Evolutionary conservation across 768 basidiomycete genomes (phyloP).

Genomic region (Termitomyces sp.): DNA sequence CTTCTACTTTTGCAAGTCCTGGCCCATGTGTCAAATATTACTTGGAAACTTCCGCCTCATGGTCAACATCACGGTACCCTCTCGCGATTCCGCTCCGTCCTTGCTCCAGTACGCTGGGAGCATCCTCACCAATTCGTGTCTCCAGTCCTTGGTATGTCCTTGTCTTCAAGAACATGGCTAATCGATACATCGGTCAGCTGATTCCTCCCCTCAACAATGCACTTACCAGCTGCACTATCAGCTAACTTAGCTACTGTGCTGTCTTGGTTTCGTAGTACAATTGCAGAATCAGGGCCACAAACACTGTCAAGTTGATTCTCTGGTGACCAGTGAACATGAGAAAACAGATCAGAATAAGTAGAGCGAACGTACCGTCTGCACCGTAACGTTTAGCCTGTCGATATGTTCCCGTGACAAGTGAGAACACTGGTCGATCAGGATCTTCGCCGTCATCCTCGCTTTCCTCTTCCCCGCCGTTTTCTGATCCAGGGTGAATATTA

Average conservation of each 20-base stretch:
- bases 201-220: too few relatives aligned
- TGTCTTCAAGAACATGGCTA: constrained; percentile 66
- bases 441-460: constrained; percentile 34
- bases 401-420: constrained; percentile 82
- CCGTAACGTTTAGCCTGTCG: constrained; percentile 71
- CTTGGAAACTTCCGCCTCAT: not conserved
- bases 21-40: not conserved
- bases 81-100: constrained; percentile 87
- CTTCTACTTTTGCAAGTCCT: too few relatives aligned
- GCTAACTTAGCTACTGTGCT: constrained; percentile 45
- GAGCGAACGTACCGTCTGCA: constrained; percentile 19
- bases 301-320: not conserved
- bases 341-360: not conserved
- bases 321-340: not conserved
- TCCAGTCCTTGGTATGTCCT: constrained; percentile 84
- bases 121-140: constrained; percentile 67
- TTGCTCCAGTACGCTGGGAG: constrained; percentile 79
- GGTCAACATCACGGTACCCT: constrained; percentile 66
- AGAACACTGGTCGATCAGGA: constrained; percentile 75
- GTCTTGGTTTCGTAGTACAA: constrained; percentile 65
- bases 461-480: not conserved
- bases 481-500: not conserved
- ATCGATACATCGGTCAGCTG: not conserved
- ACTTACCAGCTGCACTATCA: constrained; percentile 71
- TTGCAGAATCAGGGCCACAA: constrained; percentile 14